Base-by-base conservation (phyloP, 805 yeast species). In the Cyberlindnera meyerae region DNA sequence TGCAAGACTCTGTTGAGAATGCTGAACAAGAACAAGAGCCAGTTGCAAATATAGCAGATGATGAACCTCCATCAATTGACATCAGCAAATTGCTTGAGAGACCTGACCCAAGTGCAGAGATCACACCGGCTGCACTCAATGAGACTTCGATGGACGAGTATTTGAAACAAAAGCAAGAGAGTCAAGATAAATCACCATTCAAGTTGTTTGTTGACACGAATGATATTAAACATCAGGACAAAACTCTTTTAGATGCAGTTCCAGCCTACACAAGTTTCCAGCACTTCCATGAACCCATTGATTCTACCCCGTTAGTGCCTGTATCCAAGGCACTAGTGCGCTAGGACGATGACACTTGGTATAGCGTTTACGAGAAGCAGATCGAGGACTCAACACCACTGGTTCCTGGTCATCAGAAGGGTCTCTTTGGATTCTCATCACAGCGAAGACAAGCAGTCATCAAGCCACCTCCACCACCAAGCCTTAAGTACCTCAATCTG, bases 391-490 rank as follows among this genome's bases (percentile, higher is more conserved):
- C 60, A 1, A 71, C 69, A 17, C 49, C 50, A 24, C 9, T 31
- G 6, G 49, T 51, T 28, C 68, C 73, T 27, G 62, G 65, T 47
- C 61, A 60, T 52, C 77, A 76, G 43, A 75, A 74, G 50, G 84
- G 84, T 2, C 55, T 79, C 11, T 79, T 79, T 39, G 59, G 59
- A 12, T 52, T 53, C 32, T 47, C 54, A 0, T 47, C 58, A 4
- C 73, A 67, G 37, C 73, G 82, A 52, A 66, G 81, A 33, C 73
- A 74, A 42, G 80, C 75, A 39, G 71, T 70, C 33, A 53, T 54
- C 20, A 78, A 82, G 45, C 97, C 98, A 0, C 98, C 98, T 6
- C 73, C 75, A 34, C 97, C 97, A 0, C 98, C 98, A 4, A 73
- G 84, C 7, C 63, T 85, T 41, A 78, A 81, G 50, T 84, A 86